Base-by-base conservation (phyloP, 257 asterid genomes). In the Schizonepeta tenuifolia region DNA sequence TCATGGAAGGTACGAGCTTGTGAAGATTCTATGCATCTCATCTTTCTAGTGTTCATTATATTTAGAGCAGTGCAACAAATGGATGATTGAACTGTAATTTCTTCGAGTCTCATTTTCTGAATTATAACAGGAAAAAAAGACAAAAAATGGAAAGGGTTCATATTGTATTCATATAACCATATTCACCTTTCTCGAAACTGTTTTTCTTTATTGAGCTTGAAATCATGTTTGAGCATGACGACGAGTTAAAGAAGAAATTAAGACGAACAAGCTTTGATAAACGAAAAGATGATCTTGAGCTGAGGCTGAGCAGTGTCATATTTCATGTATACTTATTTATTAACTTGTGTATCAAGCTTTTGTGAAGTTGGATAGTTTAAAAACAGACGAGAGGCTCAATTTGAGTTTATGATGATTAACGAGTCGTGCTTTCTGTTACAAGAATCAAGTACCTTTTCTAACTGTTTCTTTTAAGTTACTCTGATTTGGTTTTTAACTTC, bases 1-100 rank as follows among this genome's bases (percentile, higher is more conserved):
- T 76, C 97, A 89, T 65, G 97, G 97, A 82, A 81, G 96, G 97
- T 91, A 33, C 17, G n/a, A 41, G 9, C 55, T 71, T 50, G 9
- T 73, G 59, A 55, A 59, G 65, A 33, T 15, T 70, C 36, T 73
- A 28, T 21, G 51, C 41, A 11, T 33, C 50, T 58, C 61, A 6
- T 35, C 66, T 60, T 31, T 26, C 51, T 60, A 17, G 58, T 55
- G 31, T 40, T 66, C 35, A 56, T 38, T 43, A 66, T 40, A 64
- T 21, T 24, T 17, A 43, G 59, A 66, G 51, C 46, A 51, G 13
- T 51, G 65, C 26, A 28, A 72, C 17, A 0, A 14, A 46, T 46
- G 53, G 53, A 40, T 40, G 9, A 9, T 10, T 12, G 8, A 38
- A 38, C 1, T 38, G 43, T 38, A 38, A 38, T 38, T 9, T 8